These are phyloP conservation scores for Chlorencoelia australis DNA, from an alignment of 2,329 filamentous ascomycete species.

Conservation along the genomic window DNA sequence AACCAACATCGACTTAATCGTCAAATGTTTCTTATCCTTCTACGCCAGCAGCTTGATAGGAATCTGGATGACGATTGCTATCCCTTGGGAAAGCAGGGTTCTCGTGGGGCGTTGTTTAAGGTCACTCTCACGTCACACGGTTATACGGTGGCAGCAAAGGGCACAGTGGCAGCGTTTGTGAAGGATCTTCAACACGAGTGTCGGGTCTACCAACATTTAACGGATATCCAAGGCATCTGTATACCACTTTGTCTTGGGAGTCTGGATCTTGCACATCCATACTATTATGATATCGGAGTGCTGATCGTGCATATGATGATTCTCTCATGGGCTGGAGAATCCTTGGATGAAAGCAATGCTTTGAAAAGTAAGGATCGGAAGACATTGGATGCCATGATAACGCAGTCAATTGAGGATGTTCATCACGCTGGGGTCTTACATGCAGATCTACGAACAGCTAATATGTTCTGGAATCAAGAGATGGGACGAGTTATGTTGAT, in stretches of 20 bases:
- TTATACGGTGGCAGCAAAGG: constrained; percentile 6
- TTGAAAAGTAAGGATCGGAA: not conserved
- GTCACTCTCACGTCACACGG: not conserved
- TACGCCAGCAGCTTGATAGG: not conserved
- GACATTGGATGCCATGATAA: not conserved
- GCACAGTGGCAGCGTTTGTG: constrained; percentile 27
- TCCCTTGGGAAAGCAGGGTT: not conserved
- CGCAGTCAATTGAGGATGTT: not conserved
- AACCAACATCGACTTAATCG: not conserved
- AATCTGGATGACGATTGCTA: not conserved
- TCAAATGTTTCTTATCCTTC: not conserved
- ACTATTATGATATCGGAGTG: not conserved
- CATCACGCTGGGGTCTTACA: not conserved
- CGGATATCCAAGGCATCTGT: constrained; percentile 8
- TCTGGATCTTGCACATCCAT: not conserved
- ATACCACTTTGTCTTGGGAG: not conserved
- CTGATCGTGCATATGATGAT: constrained; percentile 1
- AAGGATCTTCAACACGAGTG: constrained; percentile 29
- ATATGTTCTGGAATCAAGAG: not conserved
- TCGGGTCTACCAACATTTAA: constrained; percentile 27
- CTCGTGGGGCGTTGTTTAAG: not conserved
- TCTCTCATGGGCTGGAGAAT: not conserved
- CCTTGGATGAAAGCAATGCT: not conserved
- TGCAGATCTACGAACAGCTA: not conserved
- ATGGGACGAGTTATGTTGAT: not conserved